Base-by-base conservation (phyloP, 805 yeast species). In the Teunomyces gatunensis region DNA sequence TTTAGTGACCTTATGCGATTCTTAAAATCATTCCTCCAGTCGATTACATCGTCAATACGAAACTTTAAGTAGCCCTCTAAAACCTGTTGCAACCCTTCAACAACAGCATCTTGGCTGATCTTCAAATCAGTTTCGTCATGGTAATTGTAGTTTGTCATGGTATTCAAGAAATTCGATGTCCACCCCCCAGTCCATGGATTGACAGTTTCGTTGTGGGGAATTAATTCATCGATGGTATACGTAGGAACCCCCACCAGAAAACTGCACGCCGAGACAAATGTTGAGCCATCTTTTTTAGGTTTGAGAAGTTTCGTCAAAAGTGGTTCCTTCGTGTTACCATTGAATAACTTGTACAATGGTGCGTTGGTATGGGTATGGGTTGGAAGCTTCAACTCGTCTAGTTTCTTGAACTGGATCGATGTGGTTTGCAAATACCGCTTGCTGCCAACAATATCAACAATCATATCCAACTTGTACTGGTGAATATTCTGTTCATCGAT, bases 371-470 rank as follows among this genome's bases (percentile, higher is more conserved):
- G 56, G 13, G 45, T 30, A 23, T 56, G 53, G 11, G 62, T 62
- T 4, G 74, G 74, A 23, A 69, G 58, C 10, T 58, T 55, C 18
- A 65, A 52, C 23, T 55, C 56, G 47, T 69, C 72, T 6, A 72
- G 55, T 39, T 55, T 57, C 23, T 57, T 51, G 51, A 66, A 60
- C 41, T 61, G 59, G 17, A 67, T 56, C 3, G 61, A 39, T 32
- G 55, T 51, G n/a, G 58, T 55, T 44, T 71, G 74, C 40, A 73
- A 66, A 55, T 57, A 63, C 47, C 64, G 63, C 50, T 63, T 67
- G 47, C 72, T 56, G n/a, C 78, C 78, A 7, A 68, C 56, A 15
- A 73, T 63, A 49, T 73, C 78, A 17, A 73, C 56, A 35, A 73
- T 58, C 29, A 65, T 48, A 50, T 73, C 78, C 44, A 70, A 54